Evolutionary conservation across 2,329 filamentous ascomycete species (phyloP), one percentile per base, ranked within the genome.

Genomic region (Didymella glomerata): DNA sequence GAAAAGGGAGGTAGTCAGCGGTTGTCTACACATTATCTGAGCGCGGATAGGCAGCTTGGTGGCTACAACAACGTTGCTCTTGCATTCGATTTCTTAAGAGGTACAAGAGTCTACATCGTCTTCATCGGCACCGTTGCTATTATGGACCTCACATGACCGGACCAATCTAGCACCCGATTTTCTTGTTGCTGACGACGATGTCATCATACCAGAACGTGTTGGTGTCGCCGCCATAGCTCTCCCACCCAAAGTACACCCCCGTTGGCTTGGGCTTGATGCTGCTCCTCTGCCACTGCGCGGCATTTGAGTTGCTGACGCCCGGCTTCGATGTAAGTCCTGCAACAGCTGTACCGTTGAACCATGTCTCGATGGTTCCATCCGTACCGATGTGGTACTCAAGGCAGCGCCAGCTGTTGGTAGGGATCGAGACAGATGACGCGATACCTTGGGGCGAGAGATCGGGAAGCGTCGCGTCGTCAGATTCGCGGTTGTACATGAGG

Each of bases 181-280:
- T 77, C 18, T 69, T 80, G 41, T 79, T 78, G 64, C 76, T 76
- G 47, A 88, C 72, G 7, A 75, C 80, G 63, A 88, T 80, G 67
- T 88, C 85, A 64, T 88, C 86, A 62, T 86, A 88, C 85, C 85
- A 87, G 65, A 88, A 83, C 1, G 86, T 88, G 72, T 88, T 88
- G 2, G 78, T 75, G 60, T 85, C 85, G 0, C 84, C 84, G 10
- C 85, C 84, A 64, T 88, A 88, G 4, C 82, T 84, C 78, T 88
- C 86, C 85, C 86, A 88, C 0, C 86, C 86, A 62, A 88, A 88
- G 74, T 88, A 86, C 27, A 87, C 76, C 8, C 70, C 84, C 0
- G 82, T 82, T 54, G 86, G 76, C 68, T 83, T 83, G 4, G 85
- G 85, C 69, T 79, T 83, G 56, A 79, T 70, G 32, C 62, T 71